Percentiles rank a stretch among this genome's conserved stretches.
These are phyloP conservation scores for Cytospora paraplurivora DNA, from an alignment of 2,329 filamentous ascomycete genomes.

Conservation along the genomic window DNA sequence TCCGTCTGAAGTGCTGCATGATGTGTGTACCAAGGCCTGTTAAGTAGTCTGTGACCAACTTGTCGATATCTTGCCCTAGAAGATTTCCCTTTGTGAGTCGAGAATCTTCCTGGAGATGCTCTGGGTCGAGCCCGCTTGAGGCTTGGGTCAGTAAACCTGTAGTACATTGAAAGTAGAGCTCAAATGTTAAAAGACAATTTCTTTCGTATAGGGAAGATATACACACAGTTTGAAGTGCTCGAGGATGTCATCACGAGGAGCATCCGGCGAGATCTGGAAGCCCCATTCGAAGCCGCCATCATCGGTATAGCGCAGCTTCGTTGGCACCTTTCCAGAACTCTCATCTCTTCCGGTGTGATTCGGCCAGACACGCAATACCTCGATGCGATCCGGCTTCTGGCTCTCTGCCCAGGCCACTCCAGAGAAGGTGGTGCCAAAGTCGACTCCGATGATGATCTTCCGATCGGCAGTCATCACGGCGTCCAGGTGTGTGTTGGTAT, in stretches of 20 bases:
- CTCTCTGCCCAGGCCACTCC: constrained; percentile 46
- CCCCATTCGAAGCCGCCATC: constrained; percentile 51
- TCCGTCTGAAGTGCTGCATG: constrained; percentile 45
- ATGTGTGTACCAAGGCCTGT: not conserved
- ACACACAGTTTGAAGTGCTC: constrained; percentile 56
- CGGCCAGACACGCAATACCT: constrained; percentile 4
- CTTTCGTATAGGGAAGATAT: constrained; percentile 3
- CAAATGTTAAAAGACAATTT: constrained; percentile 18
- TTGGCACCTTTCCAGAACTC: constrained; percentile 51
- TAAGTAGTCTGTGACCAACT: constrained; percentile 51
- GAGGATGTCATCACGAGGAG: constrained; percentile 42
- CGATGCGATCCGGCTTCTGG: not conserved
- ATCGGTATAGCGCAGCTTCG: constrained; percentile 47
- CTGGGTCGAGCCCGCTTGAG: constrained; percentile 37
- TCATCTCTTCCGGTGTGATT: constrained; percentile 38
- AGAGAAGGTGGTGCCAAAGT: constrained; percentile 60
- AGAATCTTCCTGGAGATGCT: constrained; percentile 36
- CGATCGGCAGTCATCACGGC: no score
- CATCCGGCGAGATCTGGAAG: constrained; percentile 48
- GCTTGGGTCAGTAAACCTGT: constrained; percentile 28
- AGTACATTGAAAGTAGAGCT: not conserved
- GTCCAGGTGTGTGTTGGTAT: no score
- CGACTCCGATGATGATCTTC: constrained; percentile 55
- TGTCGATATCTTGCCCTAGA: constrained; percentile 37
- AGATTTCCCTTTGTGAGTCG: constrained; percentile 19